Evolutionary conservation across 2,329 filamentous ascomycete species (phyloP), one percentile per base, ranked within the genome.

Genomic region (Cadophora gregata): DNA sequence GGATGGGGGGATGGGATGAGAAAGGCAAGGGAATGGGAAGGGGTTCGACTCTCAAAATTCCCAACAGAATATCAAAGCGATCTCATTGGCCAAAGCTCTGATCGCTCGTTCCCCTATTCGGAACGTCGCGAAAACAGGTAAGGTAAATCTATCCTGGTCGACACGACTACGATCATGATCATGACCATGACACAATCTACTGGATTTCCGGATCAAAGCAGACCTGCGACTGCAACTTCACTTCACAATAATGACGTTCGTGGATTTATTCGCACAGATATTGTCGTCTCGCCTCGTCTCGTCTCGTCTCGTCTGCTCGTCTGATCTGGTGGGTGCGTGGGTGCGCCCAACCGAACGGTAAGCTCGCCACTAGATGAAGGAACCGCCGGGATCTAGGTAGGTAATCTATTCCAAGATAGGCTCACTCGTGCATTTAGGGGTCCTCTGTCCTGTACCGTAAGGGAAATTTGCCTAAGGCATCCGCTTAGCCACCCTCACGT

Each of bases 341-440:
- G n/a, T n/a, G n/a, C n/a, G n/a, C 31, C 21, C 33, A 36, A 29
- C 29, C 27, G 6, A 33, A 56, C 14, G n/a, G 33, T 21, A 33
- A 33, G 33, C 27, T 55, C 16, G 51, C 29, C 29, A 29, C 29
- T 36, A 33, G 29, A 29, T 31, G 27, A 16, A 16, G 16, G 42
- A 19, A 24, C 31, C n/a, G 38, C n/a, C 47, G 29, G 59, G 47
- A 62, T 62, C 59, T 62, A 62, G 27, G 27, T 51, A 33, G 31
- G 31, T 33, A 6, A 33, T 10, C 31, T 42, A n/a, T n/a, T n/a
- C n/a, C n/a, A 42, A 42, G 38, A 12, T 53, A 61, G 48, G 59
- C 45, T 12, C 7, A 42, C 38, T 9, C 14, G 16, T 47, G 42
- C 42, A 47, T 38, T 36, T 56, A 42, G 21, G 55, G 55, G 55